Percentiles rank a stretch among this genome's conserved stretches.
Conservation (phyloP, 208 protist species). For the Angomonas deanei region DNA sequence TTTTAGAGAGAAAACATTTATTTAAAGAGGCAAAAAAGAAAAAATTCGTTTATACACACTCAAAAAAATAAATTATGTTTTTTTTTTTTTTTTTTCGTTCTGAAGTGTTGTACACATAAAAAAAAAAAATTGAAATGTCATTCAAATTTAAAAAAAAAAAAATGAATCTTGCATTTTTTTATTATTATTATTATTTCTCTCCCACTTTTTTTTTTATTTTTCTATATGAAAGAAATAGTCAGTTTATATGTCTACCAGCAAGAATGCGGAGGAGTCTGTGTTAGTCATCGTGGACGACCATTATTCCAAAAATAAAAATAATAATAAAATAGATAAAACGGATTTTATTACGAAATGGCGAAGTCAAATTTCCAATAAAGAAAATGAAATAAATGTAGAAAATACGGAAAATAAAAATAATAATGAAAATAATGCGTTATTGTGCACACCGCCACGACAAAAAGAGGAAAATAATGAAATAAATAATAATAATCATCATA, state of each 20-base stretch:
- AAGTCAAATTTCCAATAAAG: no score
- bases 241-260: not conserved
- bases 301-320: no score
- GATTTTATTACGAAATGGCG: no score
- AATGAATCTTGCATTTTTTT: not conserved
- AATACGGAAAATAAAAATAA: no score
- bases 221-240: not conserved
- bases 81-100: not conserved
- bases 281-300: not conserved
- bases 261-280: not conserved
- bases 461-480: no score
- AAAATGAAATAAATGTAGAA: no score
- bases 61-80: not conserved
- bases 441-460: no score
- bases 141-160: slow-evolving; percentile 4
- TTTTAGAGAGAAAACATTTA: slow-evolving; percentile 1
- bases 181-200: not conserved
- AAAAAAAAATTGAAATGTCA: not conserved
- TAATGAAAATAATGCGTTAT: no score
- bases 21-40: not conserved
- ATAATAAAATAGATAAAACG: no score
- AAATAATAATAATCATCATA: not conserved
- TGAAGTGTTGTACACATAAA: not conserved
- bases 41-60: slow-evolving; percentile 1
- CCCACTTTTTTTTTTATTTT: not conserved